Evolutionary conservation across 2,329 filamentous ascomycete species (phyloP), one percentile per base, ranked within the genome.

Genomic region (Chaetothyriales sp.): DNA sequence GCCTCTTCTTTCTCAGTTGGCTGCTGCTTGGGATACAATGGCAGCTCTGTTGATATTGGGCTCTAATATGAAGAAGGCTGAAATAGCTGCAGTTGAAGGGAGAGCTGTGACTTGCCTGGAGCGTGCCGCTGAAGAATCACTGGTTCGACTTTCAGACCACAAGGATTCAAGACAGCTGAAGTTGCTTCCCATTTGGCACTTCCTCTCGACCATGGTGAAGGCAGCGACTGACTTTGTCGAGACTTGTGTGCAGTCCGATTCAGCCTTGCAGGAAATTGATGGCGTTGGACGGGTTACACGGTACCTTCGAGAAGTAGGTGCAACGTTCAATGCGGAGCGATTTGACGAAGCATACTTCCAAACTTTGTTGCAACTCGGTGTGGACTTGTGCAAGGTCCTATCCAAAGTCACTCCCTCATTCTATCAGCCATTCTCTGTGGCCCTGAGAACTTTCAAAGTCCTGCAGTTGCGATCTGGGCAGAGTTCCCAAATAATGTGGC

Each of bases 301-400:
- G 18, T 68, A 76, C 50, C 75, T 74, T 59, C 70, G 68, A 63
- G 72, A 76, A 54, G 64, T 79, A 28, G 65, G 73, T 43, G 55
- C 62, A 43, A 61, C 75, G 32, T 66, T 69, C 15, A 60, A 67
- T 46, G 62, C 63, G 8, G 59, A 59, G 4, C 63, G 65, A 20
- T 68, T 79, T 44, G 72, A 79, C 51, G 70, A 75, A 45, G 73
- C 73, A 7, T 65, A 70, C 8, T 76, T 79, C 54, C 73, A 77
- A 54, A 72, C 74, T 2, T 77, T 77, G 55, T 65, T 79, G 15
- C 65, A 70, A 49, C 61, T 69, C 46, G 68, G 67, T 15, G 60
- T 61, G 25, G 59, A 61, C 32, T 55, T 69, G 18, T 39, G 10
- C 32, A 39, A 39, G 32, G 61, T 51, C 60, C 62, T 54, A 59